Base-by-base conservation (phyloP, 768 basidiomycete genomes). In the Auricularia sp. region DNA sequence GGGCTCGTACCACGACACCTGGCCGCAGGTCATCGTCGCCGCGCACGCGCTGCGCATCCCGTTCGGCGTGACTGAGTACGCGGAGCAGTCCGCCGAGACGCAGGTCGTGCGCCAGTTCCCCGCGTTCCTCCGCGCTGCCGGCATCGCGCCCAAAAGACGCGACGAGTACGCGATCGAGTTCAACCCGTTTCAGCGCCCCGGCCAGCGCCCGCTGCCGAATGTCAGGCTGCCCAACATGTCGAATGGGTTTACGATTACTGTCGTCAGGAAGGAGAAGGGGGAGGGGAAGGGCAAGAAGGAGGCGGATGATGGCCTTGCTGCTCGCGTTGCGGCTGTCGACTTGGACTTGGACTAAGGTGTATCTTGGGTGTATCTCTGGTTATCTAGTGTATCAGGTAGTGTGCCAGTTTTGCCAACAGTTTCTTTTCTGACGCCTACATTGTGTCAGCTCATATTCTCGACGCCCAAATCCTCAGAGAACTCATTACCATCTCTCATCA, bases 1-100 rank as follows among this genome's bases (percentile, higher is more conserved):
- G 18, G 47, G 47, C 5, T 51, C 47, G 47, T 51, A 51, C 47
- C 14, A 18, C 14, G 47, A 51, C 29, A 29, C 29, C 6, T 51
- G 47, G 47, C 6, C 21, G 6, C 10, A 16, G 18, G 47, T 51
- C 14, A 21, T 51, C 47, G 18, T 18, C 14, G 47, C 47, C 14
- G 47, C 47, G 16, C 56, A 69, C 63, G n/a, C n/a, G 62, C 45
- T 76, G 45, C 63, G 67, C 8, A 64, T 66, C 59, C 75, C 75
- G 13, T 77, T 76, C n/a, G 76, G 70, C 5, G 73, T 70, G 63
- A 77, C 75, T 6, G 75, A 77, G 56, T 77, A 76, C 7, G 75
- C 76, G n/a, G 75, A 76, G 10, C 75, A 75, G 62, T 75, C 75
- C 67, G 16, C 62, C 54, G 56, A 68, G 69, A 24, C 61, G 18